Evolutionary conservation across 768 basidiomycete species (phyloP).

Genomic region (Ephemerocybe angulata): DNA sequence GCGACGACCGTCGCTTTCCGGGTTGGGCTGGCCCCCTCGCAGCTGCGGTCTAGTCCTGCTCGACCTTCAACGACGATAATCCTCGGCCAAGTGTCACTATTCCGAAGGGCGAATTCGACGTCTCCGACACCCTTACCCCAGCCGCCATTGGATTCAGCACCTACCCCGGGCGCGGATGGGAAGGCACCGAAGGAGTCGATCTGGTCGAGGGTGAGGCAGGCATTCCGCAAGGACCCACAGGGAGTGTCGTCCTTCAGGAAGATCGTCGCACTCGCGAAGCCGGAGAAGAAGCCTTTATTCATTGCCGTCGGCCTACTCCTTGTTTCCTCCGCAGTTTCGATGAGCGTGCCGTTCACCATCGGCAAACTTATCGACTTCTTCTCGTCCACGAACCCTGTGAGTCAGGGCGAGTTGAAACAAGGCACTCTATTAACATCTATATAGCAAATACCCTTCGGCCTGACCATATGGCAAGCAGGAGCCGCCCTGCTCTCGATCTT

Average conservation of each 20-base stretch:
- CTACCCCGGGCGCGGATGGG: background rate
- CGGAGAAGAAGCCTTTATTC: slow-evolving; percentile 73
- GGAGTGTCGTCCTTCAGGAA: slow-evolving; percentile 66
- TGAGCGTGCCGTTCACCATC: slow-evolving; percentile 91
- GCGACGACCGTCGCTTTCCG: background rate
- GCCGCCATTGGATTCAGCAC: background rate
- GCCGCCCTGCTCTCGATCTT: slow-evolving; percentile 69
- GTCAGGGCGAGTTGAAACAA: slow-evolving; percentile 26
- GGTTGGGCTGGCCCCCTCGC: background rate
- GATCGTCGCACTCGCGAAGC: slow-evolving; percentile 73
- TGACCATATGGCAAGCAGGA: slow-evolving; percentile 80
- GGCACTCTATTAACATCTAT: too few relatives aligned
- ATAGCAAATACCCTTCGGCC: slow-evolving; percentile 74
- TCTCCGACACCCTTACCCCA: slow-evolving; percentile 5
- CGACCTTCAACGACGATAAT: background rate
- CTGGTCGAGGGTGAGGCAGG: slow-evolving; percentile 13
- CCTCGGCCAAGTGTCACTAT: background rate
- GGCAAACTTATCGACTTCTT: slow-evolving; percentile 96
- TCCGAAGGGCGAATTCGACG: background rate
- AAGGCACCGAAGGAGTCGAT: background rate
- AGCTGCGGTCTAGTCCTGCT: background rate
- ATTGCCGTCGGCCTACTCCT: slow-evolving; percentile 78
- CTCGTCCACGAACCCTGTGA: slow-evolving; percentile 64
- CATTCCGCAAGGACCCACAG: slow-evolving; percentile 33
- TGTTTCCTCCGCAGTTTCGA: slow-evolving; percentile 85